These are phyloP conservation scores for Sphaerostilbella broomeana DNA, from an alignment of 2,329 filamentous ascomycete species.

Conservation along the genomic window DNA sequence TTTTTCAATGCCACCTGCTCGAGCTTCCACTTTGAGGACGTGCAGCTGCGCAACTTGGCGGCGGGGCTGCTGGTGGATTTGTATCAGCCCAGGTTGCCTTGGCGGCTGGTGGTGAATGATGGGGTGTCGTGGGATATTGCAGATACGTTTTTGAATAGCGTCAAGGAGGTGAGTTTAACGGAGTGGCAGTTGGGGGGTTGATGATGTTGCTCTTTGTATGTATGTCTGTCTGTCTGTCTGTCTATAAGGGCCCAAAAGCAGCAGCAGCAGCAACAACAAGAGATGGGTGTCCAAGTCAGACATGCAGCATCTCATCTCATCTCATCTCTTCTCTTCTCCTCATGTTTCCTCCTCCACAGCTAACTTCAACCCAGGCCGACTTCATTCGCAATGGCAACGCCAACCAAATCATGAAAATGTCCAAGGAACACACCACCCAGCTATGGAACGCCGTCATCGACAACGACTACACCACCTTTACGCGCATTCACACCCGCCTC, in stretches of 20 bases:
- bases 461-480: slow-evolving; percentile 67
- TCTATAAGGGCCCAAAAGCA: too few species aligned
- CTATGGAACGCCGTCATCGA: slow-evolving; percentile 77
- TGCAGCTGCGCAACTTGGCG: slow-evolving; percentile 47
- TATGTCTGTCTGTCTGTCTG: neutral
- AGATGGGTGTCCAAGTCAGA: slow-evolving; percentile 11
- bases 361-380: slow-evolving; percentile 68
- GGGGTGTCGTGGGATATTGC: slow-evolving; percentile 53
- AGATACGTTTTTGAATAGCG: slow-evolving; percentile 58
- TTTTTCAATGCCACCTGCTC: slow-evolving; percentile 50
- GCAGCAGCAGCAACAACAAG: too few species aligned
- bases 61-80: slow-evolving; percentile 50
- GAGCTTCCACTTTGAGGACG: slow-evolving; percentile 52
- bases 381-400: slow-evolving; percentile 83
- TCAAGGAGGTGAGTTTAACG: slow-evolving; percentile 47
- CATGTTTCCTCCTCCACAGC: slow-evolving; percentile 1
- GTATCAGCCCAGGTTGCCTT: slow-evolving; percentile 49
- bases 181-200: neutral
- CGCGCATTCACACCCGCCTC: slow-evolving; percentile 67
- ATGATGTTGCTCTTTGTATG: neutral
- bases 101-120: slow-evolving; percentile 48
- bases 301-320: too few species aligned
- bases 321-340: too few species aligned
- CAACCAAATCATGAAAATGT: slow-evolving; percentile 83
- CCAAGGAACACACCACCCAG: slow-evolving; percentile 73